These are phyloP conservation scores for Thelephora ganbajun DNA, from an alignment of 768 basidiomycete species.

Conservation along the genomic window DNA sequence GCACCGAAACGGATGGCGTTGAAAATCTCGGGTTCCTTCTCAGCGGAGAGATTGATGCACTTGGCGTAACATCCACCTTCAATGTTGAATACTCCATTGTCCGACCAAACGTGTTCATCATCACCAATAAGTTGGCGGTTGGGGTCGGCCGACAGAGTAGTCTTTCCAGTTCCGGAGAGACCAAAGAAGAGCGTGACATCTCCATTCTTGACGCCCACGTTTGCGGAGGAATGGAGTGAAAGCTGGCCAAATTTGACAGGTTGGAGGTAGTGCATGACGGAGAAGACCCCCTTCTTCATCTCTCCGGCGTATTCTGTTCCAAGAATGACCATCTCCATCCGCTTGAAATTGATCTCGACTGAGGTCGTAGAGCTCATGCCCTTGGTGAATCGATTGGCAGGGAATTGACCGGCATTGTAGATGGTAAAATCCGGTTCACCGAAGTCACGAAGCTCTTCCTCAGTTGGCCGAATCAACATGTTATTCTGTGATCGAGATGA, in stretches of 20 bases:
- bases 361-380: conserved; percentile 99
- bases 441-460: conserved; percentile 85
- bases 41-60: conserved; percentile 87
- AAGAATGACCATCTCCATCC: conserved; percentile 99
- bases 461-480: conserved; percentile 98
- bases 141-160: conserved; percentile 94
- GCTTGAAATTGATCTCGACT: conserved; percentile 99
- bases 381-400: conserved; percentile 98
- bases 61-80: conserved; percentile 99
- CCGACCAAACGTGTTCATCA: conserved; percentile 99
- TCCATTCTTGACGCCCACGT: conserved; percentile 76
- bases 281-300: conserved; percentile 99
- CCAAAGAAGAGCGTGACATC: conserved; percentile 99
- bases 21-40: conserved; percentile 98
- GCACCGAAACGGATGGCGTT: conserved; percentile 90
- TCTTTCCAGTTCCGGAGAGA: conserved; percentile 96
- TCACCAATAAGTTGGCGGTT: conserved; percentile 91
- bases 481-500: conserved; percentile 50
- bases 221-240: conserved; percentile 95
- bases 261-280: conserved; percentile 99
- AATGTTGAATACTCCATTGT: conserved; percentile 99
- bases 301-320: conserved; percentile 97
- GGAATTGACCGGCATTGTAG: conserved; percentile 99
- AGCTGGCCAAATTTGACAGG: conserved; percentile 98
- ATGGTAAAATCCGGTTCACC: conserved; percentile 99